Evolutionary conservation across 75 land plant species (phyloP), one percentile per base, ranked within the genome.

Genomic region (Pinus tabuliformis): DNA sequence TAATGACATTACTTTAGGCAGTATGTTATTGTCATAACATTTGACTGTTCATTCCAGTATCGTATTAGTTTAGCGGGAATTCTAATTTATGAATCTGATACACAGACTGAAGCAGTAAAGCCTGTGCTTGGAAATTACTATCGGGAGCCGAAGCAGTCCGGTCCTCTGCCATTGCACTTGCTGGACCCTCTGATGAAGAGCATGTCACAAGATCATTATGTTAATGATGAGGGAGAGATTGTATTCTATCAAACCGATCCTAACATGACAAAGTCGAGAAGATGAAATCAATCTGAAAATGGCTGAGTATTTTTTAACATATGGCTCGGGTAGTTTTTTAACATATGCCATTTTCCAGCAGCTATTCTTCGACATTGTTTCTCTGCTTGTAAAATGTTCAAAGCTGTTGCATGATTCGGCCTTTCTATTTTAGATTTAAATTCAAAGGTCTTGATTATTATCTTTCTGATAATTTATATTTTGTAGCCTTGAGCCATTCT

Each of bases 91-190:
- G 75, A 14, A 1, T 7, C 24, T 76, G 33, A 62, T 54, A 3
- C 81, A 74, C 86, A 94, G 97, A 95, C 98, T n/a, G 79, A 90
- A 77, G 93, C 96, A 12, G 84, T 90, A 0, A 92, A 91, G 83
- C 86, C 90, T 11, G 93, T 95, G 77, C 89, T 95, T 5, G 98
- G 96, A 49, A 89, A 86, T 61, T 95, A 95, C 61, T 95, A 95
- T 84, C 75, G 89, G 70, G 93, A 93, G 61, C 99, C 99, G 11
- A 75, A 85, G 70, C 85, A 87, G 79, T 94, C 97, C 0, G 88
- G 87, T 5, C 94, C 92, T 54, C 56, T 96, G 33, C 99, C 99
- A 22, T 82, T 94, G 28, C 88, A 94, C 81, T 80, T 96, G 33
- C 18, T 92, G 28, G 81, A 85, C 56, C 59, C 74, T 58, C 79